Percentiles rank a stretch among this genome's conserved stretches.
Evolutionary conservation across 805 yeast genomes (phyloP).

Genomic region (Kazachstania africana): DNA sequence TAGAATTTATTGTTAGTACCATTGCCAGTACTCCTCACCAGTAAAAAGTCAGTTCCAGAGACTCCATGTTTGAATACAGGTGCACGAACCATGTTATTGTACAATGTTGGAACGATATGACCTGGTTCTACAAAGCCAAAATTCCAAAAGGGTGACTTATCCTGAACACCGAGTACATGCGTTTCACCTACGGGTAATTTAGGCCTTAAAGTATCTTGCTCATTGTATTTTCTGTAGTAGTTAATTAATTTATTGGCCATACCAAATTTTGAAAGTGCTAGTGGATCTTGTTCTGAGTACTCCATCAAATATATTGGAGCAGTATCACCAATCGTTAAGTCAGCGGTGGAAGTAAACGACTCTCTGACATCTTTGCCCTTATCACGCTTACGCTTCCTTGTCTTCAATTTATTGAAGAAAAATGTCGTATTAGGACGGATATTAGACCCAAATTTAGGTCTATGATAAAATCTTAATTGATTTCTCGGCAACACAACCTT

Average conservation of each 20-base stretch:
- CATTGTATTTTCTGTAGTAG: conserved; percentile 75
- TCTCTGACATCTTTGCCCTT: conserved; percentile 72
- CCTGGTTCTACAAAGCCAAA: conserved; percentile 96
- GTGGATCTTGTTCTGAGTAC: conserved; percentile 82
- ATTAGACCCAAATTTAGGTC: conserved; percentile 48
- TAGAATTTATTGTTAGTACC: conserved; percentile 63
- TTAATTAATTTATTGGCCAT: conserved; percentile 93
- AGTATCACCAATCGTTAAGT: conserved; percentile 74
- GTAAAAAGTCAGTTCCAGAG: conserved; percentile 64
- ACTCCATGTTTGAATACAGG: conserved; percentile 86
- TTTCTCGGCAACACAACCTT: conserved; percentile 60
- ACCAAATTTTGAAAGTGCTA: conserved; percentile 76
- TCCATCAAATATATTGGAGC: conserved; percentile 71
- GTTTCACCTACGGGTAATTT: conserved; percentile 88
- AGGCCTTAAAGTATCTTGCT: conserved; percentile 77
- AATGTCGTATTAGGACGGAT: conserved; percentile 71
- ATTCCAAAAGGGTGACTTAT: conserved; percentile 95
- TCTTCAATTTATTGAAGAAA: conserved; percentile 61
- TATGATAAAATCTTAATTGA: conserved; percentile 67
- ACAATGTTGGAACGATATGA: conserved; percentile 82
- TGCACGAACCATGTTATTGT: conserved; percentile 84
- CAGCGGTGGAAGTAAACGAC: conserved; percentile 57
- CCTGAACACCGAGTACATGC: conserved; percentile 90
- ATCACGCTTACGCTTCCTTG: conserved; percentile 80
- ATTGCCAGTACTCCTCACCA: conserved; percentile 70